Evolutionary conservation across 306 rosid species (phyloP), one percentile per base, ranked within the genome.

Genomic region (Corylus avellana): DNA sequence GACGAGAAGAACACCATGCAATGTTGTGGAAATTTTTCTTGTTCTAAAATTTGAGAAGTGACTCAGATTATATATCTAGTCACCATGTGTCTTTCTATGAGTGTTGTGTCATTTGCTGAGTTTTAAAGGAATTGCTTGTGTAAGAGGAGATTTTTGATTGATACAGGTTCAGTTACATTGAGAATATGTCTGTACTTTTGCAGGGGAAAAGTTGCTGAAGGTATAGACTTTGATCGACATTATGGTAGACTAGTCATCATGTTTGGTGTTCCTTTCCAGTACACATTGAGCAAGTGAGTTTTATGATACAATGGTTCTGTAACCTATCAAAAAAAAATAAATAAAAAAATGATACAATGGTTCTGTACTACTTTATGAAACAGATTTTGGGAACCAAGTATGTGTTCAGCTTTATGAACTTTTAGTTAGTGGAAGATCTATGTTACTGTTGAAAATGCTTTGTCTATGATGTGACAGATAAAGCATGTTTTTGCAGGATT

Each of bases 171-270:
- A 39, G 3, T 67, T 42, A 68, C n/a, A n/a, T 68, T 68, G 29
- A 69, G 6, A 42, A 50, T 74, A 51, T 69, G 42, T 76, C 6
- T 79, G 25, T 68, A 78, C 44, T 77, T 44, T 54, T 82, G 78
- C 86, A 93, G 98, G 87, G 97, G 98, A 64, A 93, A 93, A 82
- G 98, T 93, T 79, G 97, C 97, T 6, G 97, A 93, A 85, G 98
- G 98, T 67, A 91, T 91, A 77, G 98, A 91, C 84, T 91, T 93
- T 78, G 97, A 93, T 90, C 90, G 97, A 58, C 95, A 91, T 81
- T 93, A 93, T 88, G 98, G 98, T 63, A 88, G 95, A 82, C 83
- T 93, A 42, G 97, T 91, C 79, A 91, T 93, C 84, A 93, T 93
- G 98, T 93, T 88, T 56, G 98, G 98, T 59, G 92, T 93, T 85